Base-by-base conservation (phyloP, 2,329 filamentous ascomycete species). In the Aspergillus fischeri region DNA sequence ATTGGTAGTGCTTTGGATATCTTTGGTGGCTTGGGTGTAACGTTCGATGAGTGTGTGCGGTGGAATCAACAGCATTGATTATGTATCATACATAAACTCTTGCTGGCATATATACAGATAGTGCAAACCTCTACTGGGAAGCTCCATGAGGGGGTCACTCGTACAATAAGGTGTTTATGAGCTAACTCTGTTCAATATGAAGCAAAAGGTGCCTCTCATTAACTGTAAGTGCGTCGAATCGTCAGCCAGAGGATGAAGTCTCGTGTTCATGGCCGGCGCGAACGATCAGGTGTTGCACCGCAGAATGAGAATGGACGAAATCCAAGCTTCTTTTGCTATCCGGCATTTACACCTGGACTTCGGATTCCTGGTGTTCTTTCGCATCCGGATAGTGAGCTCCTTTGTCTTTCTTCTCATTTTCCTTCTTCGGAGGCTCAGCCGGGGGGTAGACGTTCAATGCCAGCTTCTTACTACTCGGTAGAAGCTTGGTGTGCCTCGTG, bases 1-100 rank as follows among this genome's bases (percentile, higher is more conserved):
- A 97, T 97, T 70, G 94, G 94, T 11, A 97, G 94, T 72, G 94
- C 94, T 1, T 77, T 99, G 67, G 94, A 99, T 76, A 92, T 96
- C 63, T 99, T 99, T 73, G 94, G 94, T 8, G 94, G 94, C 1
- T 86, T 80, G 20, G 90, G 91, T 1, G 91, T 97, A 54, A 91
- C 83, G 60, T 92, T 97, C 70, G 87, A 89, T 35, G 92, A 97
- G 56, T 97, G 93, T 72, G 87, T 96, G 38, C 79, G 81, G 65
- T 99, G 94, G 94, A 97, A 97, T 71, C 77, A 74, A 53, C 62
- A 63, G 28, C 70, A 77, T 64, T 74, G 47, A 65, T 32, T 53
- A 61, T 48, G 32, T 48, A 44, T 48, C 47, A 29, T 55, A 48
- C 29, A 52, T 25, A n/a, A 28, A 27, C 20, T 51, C 14, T 56